These are phyloP conservation scores for Colletotrichum ledebouriae DNA, from an alignment of 2,329 filamentous ascomycete species.

Conservation along the genomic window DNA sequence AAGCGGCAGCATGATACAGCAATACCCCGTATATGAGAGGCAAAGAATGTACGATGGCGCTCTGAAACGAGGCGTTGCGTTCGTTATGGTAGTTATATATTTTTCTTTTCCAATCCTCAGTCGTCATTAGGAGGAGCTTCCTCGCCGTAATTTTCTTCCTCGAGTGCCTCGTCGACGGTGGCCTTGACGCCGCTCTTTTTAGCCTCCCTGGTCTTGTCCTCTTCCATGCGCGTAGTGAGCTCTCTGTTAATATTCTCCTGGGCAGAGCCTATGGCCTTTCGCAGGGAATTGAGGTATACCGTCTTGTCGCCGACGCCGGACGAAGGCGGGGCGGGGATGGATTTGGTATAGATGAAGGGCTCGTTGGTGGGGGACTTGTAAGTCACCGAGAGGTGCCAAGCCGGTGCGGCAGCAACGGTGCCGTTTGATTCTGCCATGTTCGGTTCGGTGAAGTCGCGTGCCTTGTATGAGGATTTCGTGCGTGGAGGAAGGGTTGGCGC, in stretches of 20 bases:
- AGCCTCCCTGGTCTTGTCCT: slow-evolving; percentile 71
- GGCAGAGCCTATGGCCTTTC: slow-evolving; percentile 67
- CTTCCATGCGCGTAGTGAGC: slow-evolving; percentile 80
- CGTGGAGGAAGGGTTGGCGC: background rate
- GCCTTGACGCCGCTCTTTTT: slow-evolving; percentile 44
- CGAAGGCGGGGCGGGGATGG: slow-evolving; percentile 52
- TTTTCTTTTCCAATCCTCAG: slow-evolving; percentile 36
- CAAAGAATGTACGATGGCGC: slow-evolving; percentile 35
- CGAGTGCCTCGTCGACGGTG: slow-evolving; percentile 65
- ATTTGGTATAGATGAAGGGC: slow-evolving; percentile 59
- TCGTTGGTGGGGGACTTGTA: slow-evolving; percentile 67
- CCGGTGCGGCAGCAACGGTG: slow-evolving; percentile 17
- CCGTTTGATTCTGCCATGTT: slow-evolving; percentile 32
- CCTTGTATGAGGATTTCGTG: background rate
- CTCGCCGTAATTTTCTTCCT: slow-evolving; percentile 88
- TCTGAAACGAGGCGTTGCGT: slow-evolving; percentile 20
- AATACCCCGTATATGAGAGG: slow-evolving; percentile 47
- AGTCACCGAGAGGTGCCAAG: slow-evolving; percentile 58
- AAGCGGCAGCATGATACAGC: slow-evolving; percentile 46
- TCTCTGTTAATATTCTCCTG: slow-evolving; percentile 78
- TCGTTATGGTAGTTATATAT: slow-evolving; percentile 2
- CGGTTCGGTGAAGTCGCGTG: background rate
- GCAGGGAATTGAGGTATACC: slow-evolving; percentile 71
- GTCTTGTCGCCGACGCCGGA: slow-evolving; percentile 64
- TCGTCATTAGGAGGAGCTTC: slow-evolving; percentile 79